Evolutionary conservation across 495 filamentous ascomycete species (phyloP), one percentile per base, ranked within the genome.

Genomic region (Glutinoglossum americanum): DNA sequence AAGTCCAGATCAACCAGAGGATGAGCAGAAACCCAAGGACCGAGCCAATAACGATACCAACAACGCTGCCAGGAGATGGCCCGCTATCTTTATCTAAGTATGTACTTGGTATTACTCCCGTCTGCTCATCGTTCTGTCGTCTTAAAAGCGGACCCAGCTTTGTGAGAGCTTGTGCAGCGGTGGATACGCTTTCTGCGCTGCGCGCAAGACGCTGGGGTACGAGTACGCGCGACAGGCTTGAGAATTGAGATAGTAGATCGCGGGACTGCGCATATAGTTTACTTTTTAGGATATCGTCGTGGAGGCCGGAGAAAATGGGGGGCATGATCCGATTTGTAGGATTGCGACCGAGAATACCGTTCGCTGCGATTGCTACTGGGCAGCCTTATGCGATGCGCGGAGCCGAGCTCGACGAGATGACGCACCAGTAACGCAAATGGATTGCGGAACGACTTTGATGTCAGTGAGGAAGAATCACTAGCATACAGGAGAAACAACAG

Each of bases 11-110:
- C 0, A 92, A 73, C 72, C 79, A 87, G 37, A 92, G 72, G 32
- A 89, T 57, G 1, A 95, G 72, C 17, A 90, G 64, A 71, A 94
- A 89, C 57, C 83, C 88, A n/a, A 72, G 77, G n/a, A 94, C 81
- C 51, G 78, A 76, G 61, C 89, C 89, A 33, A 95, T 77, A 26
- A 87, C 79, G 56, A 93, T 90, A 60, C 87, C 89, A 15, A 74
- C 87, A n/a, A 94, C 77, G 21, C 79, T 76, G 37, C 87, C 89
- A 0, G 89, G 74, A 4, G 72, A 25, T 0, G 83, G 85, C 11
- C 81, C 76, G 54, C 66, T 63, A 64, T 78, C 65, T 21, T 80
- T 71, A 53, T 73, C 69, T 28, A 76, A 76, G 74, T 94, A 94
- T 59, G 76, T 76, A 44, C 80, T 72, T 5, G 86, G 84, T 62